Conservation (phyloP, 2,329 filamentous ascomycete genomes). For the Lasiodiplodia sp. region DNA sequence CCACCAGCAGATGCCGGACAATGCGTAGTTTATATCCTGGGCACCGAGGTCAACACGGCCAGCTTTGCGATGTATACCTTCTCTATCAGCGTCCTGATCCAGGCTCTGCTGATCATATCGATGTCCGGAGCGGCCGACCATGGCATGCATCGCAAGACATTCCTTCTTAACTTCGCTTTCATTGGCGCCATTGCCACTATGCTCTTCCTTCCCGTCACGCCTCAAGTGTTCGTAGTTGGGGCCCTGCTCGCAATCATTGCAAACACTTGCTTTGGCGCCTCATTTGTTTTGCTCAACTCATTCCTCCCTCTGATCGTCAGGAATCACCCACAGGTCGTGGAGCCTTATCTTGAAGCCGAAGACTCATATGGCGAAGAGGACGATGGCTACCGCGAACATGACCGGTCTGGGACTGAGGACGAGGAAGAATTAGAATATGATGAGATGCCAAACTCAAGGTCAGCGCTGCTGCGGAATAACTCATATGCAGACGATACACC, state of each 20-base stretch:
- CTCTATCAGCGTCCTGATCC: conserved; percentile 86
- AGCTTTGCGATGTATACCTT: conserved; percentile 99
- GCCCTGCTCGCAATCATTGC: conserved; percentile 86
- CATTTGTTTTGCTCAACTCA: conserved; percentile 93
- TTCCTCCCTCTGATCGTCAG: conserved; percentile 91
- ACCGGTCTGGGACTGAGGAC: conserved; percentile 9
- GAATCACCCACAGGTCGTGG: conserved; percentile 70
- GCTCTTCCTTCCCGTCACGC: conserved; percentile 81
- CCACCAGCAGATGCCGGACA: conserved; percentile 55
- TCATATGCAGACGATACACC: conserved; percentile 15
- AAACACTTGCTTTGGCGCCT: conserved; percentile 93
- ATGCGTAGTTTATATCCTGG: conserved; percentile 83
- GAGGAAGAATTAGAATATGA: conserved; percentile 6
- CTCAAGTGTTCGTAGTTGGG: conserved; percentile 79
- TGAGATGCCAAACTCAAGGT: conserved; percentile 1
- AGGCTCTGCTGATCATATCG: conserved; percentile 90
- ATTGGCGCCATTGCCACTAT: conserved; percentile 83
- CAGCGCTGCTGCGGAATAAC: conserved; percentile 16
- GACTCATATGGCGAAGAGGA: conserved; percentile 40
- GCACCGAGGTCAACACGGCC: conserved; percentile 89
- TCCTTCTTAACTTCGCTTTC: conserved; percentile 85
- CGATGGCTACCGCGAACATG: conserved; percentile 34
- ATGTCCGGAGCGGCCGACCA: conserved; percentile 97
- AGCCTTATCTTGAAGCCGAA: conserved; percentile 29
- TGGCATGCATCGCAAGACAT: conserved; percentile 83